These are phyloP conservation scores for Barnettozyma populi DNA, from an alignment of 805 yeast genomes.

Conservation along the genomic window DNA sequence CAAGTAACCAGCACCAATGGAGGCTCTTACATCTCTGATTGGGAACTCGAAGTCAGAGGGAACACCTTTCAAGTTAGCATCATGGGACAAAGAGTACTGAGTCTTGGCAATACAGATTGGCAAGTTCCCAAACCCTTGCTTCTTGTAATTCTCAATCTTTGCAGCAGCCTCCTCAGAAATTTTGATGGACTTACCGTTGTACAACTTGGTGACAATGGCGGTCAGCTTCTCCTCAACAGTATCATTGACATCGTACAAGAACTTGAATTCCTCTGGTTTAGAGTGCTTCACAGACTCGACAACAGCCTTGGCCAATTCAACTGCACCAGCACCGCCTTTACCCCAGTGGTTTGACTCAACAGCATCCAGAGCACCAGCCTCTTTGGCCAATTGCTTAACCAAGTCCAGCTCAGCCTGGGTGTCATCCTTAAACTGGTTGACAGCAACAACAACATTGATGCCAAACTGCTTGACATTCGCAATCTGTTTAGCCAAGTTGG, in stretches of 20 bases:
- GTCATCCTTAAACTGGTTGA: constrained; percentile 74
- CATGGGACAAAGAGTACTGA: constrained; percentile 79
- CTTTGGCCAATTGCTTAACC: constrained; percentile 59
- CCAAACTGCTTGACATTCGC: constrained; percentile 67
- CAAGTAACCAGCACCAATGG: constrained; percentile 80
- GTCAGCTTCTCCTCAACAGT: constrained; percentile 63
- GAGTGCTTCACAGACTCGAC: constrained; percentile 51
- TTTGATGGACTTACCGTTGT: constrained; percentile 71
- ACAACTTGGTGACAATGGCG: constrained; percentile 68
- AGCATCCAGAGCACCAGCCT: constrained; percentile 78
- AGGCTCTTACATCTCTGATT: constrained; percentile 71
- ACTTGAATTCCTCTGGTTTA: constrained; percentile 37
- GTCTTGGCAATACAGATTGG: constrained; percentile 86
- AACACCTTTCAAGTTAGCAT: constrained; percentile 76
- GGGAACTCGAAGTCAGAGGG: constrained; percentile 79
- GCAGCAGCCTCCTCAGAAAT: constrained; percentile 62
- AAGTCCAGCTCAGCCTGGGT: constrained; percentile 62
- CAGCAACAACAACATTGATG: constrained; percentile 76
- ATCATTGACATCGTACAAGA: constrained; percentile 57
- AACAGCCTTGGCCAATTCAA: constrained; percentile 66
- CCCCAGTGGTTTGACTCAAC: constrained; percentile 84
- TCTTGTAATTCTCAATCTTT: constrained; percentile 64
- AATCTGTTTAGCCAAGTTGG: constrained; percentile 74
- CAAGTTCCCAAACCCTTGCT: constrained; percentile 70
- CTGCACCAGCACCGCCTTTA: constrained; percentile 79